Evolutionary conservation across 768 basidiomycete genomes (phyloP).

Genomic region (Tricholoma sp.): DNA sequence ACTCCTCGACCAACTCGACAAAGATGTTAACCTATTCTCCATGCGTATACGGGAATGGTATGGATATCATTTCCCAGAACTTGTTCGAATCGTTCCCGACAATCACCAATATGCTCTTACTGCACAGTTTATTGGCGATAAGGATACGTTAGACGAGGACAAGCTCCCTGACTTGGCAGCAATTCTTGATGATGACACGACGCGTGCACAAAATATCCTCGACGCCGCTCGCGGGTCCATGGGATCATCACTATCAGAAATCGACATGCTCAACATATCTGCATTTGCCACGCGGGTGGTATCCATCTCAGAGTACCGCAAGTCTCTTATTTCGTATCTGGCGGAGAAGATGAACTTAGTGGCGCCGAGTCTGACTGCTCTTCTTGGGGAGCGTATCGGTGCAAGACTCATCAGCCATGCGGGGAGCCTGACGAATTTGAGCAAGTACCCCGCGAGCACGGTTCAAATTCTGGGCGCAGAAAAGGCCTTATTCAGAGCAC

Average conservation of each 20-base stretch:
- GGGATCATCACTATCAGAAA: constrained; percentile 85
- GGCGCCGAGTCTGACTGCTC: constrained; percentile 86
- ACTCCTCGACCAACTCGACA: constrained; percentile 97
- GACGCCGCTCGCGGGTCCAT: constrained; percentile 93
- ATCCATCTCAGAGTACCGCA: constrained; percentile 90
- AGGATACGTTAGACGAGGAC: constrained; percentile 73
- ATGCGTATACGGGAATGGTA: constrained; percentile 99
- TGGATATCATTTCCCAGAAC: constrained; percentile 98
- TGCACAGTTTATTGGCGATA: constrained; percentile 85
- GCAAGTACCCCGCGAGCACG: constrained; percentile 97
- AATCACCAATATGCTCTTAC: constrained; percentile 90
- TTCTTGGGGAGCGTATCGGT: constrained; percentile 89
- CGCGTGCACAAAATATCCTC: constrained; percentile 86
- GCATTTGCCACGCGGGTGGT: constrained; percentile 88
- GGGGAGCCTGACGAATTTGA: constrained; percentile 91
- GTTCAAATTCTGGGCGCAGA: constrained; percentile 98
- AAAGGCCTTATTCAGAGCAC: constrained; percentile 93
- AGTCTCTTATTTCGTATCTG: constrained; percentile 80
- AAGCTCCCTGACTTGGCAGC: constrained; percentile 74
- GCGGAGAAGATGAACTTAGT: constrained; percentile 98
- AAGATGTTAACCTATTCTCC: constrained; percentile 97
- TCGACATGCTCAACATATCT: constrained; percentile 94
- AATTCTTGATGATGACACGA: constrained; percentile 79
- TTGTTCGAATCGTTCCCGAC: constrained; percentile 88
- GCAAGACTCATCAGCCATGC: constrained; percentile 94